Base-by-base conservation (phyloP, 805 yeast species). In the Candida easanensis region DNA sequence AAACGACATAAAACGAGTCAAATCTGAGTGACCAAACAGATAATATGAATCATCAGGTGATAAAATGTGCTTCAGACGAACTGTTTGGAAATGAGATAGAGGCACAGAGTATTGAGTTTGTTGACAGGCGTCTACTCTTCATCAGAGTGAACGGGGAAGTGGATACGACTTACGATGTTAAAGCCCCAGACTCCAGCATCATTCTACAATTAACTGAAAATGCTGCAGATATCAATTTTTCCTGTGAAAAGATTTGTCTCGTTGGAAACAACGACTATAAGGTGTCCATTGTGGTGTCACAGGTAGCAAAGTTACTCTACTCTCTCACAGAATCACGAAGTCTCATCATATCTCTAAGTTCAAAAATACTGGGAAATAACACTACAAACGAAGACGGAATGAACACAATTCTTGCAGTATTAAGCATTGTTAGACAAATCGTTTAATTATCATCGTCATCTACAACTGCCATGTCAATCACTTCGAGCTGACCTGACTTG, bases 391-490 rank as follows among this genome's bases (percentile, higher is more conserved):
- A 42, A 10, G 30, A 41, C 3, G 57, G 52, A 31, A 38, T 53
- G 13, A 53, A 55, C 9, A 37, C 11, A 2, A 34, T 60, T n/a
- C 26, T 57, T 10, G 40, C 20, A 1, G 36, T 58, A 3, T 28
- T 58, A 15, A 33, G 37, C 8, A 31, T 52, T 10, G 33, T 56
- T 4, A 54, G 50, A 36, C 19, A 39, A 21, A 26, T 17, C 17
- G n/a, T 31, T 31, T 49, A 57, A 17, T 42, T 56, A 16, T 69
- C 75, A n/a, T 70, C 71, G 43, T 80, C 83, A 48, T 79, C 81
- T n/a, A 84, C 73, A 10, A 87, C 96, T 14, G 95, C 91, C 84
- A 86, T 83, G 53, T 88, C 96, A 47, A 90, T 65, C 7, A 90
- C 93, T 62, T 90, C 96, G 4, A 89, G 71, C 2, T 79, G 68